Base-by-base conservation (phyloP, 768 basidiomycete genomes). In the Hemileccinum rubropunctum region DNA sequence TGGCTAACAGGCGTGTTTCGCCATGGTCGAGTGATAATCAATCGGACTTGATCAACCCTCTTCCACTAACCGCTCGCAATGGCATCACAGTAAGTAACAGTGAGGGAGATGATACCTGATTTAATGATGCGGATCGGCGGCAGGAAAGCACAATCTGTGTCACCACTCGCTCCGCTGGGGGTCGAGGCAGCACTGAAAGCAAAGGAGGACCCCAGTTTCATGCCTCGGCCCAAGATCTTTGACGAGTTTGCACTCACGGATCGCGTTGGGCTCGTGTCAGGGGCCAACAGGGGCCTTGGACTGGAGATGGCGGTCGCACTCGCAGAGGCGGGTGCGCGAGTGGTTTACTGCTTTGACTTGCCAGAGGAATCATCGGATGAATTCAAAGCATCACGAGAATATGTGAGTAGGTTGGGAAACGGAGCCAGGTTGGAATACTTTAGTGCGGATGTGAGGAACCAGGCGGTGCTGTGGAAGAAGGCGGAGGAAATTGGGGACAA, bases 241-340 rank as follows among this genome's bases (percentile, higher is more conserved):
- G 76, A 77, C 42, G 81, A 83, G 54, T 84, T 82, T 65, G 75
- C 77, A 1, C 73, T 85, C 33, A 70, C 66, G 12, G 79, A 78
- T 48, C 76, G 81, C 2, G 81, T 84, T 4, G 81, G 73, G 9
- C 72, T 86, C 37, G 80, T 86, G 26, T 80, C 84, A 0, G 84
- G 84, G 6, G 84, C 76, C 0, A 80, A 83, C 52, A 70, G 84
- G 28, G 84, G 89, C 0, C 77, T 91, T 14, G 90, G 90, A 3
- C 79, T 92, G n/a, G 90, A 92, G 70, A 85, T 87, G 83, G 86
- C 86, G 32, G 70, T 90, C 47, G 80, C 83, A 4, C 70, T 91
- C 36, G 78, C 78, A 37, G 89, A 91, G 69, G 83, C 80, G 13
- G 88, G 88, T 30, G 85, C 84, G 6, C 75, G 79, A 8, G 82